phyloP scores from a whole-genome alignment of 345 rosid genomes.

The Raphanus raphanistrum region DNA sequence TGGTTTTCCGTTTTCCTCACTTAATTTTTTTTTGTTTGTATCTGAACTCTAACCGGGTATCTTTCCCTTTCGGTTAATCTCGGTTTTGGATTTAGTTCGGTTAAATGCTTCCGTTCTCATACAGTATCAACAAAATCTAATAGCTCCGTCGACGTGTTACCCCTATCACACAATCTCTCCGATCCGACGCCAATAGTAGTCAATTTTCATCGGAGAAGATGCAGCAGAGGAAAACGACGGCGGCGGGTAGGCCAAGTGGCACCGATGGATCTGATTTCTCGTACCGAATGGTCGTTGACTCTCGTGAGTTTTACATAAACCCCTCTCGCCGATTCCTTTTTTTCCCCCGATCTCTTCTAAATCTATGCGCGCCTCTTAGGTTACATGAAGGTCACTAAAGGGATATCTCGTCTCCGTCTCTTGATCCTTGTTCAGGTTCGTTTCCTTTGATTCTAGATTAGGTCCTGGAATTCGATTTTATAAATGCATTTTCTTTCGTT shows the following conservation, averaged over 20 bases:
- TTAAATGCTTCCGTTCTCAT: neutral
- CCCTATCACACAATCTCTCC: neutral
- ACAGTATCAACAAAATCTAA: neutral
- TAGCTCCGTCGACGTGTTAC: neutral
- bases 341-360: neutral
- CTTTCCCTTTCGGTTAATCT: neutral
- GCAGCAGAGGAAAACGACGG: conserved; percentile 47
- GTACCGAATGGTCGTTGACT: conserved; percentile 84
- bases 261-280: conserved; percentile 92
- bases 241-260: conserved; percentile 47
- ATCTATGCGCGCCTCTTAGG: conserved; percentile 16
- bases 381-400: conserved; percentile 40
- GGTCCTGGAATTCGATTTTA: neutral
- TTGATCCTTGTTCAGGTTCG: conserved; percentile 37
- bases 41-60: neutral
- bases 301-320: conserved; percentile 51
- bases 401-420: conserved; percentile 37
- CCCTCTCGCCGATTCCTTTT: neutral
- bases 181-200: conserved; percentile 1
- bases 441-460: neutral
- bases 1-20: no score
- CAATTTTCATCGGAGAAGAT: conserved; percentile 30
- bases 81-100: neutral
- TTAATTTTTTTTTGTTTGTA: no score
- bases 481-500: neutral